These are phyloP conservation scores for Tulasnella sp. DNA, from an alignment of 768 basidiomycete genomes.

Conservation along the genomic window DNA sequence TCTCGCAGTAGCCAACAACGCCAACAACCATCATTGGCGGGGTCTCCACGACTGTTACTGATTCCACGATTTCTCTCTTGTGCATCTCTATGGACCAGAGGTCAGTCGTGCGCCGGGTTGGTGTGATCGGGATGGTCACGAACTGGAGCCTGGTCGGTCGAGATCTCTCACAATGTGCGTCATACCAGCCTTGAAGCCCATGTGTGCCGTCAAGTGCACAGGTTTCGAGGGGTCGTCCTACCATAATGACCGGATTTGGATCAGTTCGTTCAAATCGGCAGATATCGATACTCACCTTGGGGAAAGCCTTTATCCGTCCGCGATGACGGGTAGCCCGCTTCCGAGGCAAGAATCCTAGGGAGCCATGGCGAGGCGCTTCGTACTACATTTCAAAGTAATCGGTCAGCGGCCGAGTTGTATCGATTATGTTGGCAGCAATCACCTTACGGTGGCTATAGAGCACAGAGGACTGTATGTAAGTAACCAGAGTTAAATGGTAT, in stretches of 20 bases:
- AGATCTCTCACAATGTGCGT: constrained; percentile 98
- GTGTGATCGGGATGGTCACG: constrained; percentile 25
- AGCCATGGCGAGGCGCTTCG: constrained; percentile 98
- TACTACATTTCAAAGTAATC: constrained; percentile 39
- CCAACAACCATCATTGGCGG: constrained; percentile 95
- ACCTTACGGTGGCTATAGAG: constrained; percentile 13
- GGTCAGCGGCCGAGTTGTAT: too few relatives aligned
- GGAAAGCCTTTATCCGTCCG: constrained; percentile 99
- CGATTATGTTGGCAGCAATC: background rate
- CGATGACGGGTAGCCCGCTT: constrained; percentile 96
- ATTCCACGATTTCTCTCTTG: constrained; percentile 99
- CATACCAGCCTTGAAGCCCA: constrained; percentile 99
- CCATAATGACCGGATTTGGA: background rate
- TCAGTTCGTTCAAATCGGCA: background rate
- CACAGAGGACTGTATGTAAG: background rate
- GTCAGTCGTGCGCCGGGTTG: background rate
- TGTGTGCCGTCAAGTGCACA: constrained; percentile 94
- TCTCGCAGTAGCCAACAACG: constrained; percentile 99
- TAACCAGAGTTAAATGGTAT: background rate
- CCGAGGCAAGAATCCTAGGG: constrained; percentile 91
- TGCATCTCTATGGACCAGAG: constrained; percentile 70
- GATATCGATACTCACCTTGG: constrained; percentile 52
- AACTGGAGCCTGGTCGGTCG: constrained; percentile 98
- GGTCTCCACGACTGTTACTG: constrained; percentile 88
- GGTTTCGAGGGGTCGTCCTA: constrained; percentile 99